Conservation (phyloP, 192 early-diverging fungal species). For the Entomortierella beljakovae region DNA sequence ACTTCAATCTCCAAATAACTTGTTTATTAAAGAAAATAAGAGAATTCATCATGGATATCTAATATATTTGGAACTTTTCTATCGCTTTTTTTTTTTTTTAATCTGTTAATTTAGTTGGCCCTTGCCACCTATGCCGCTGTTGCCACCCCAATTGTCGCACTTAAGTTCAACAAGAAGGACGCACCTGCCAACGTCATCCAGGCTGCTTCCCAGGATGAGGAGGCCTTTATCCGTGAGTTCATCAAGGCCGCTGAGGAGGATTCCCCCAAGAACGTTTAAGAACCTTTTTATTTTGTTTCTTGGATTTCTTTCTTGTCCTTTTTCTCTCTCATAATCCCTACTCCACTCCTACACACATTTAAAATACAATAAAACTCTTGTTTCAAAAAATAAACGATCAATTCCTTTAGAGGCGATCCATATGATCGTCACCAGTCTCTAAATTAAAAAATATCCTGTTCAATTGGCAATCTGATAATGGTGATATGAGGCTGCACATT, state of each 20-base stretch:
- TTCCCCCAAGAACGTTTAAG: conserved; percentile 48
- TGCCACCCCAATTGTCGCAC: conserved; percentile 27
- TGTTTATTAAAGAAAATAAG: no score
- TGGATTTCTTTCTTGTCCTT: not conserved
- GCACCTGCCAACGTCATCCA: conserved; percentile 40
- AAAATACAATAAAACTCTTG: not conserved
- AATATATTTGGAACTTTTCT: not conserved
- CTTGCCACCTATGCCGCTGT: conserved; percentile 52
- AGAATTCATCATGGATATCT: no score
- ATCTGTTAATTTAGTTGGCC: conserved; percentile 25
- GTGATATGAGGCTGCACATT: no score
- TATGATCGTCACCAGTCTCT: no score
- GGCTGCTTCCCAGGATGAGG: conserved; percentile 52
- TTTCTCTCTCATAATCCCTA: not conserved
- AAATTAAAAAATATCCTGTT: no score
- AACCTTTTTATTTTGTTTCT: not conserved
- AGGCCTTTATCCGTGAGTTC: conserved; percentile 56
- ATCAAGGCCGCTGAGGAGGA: conserved; percentile 56
- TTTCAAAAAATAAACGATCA: not conserved
- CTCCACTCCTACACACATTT: not conserved
- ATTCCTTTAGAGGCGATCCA: no score
- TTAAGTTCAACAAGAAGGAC: conserved; percentile 37
- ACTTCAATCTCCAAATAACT: no score
- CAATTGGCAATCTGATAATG: no score
- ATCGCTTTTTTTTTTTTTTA: conserved; percentile 3